Base-by-base conservation (phyloP, 2,329 filamentous ascomycete genomes). In the Malbranchea cinnamomea region DNA sequence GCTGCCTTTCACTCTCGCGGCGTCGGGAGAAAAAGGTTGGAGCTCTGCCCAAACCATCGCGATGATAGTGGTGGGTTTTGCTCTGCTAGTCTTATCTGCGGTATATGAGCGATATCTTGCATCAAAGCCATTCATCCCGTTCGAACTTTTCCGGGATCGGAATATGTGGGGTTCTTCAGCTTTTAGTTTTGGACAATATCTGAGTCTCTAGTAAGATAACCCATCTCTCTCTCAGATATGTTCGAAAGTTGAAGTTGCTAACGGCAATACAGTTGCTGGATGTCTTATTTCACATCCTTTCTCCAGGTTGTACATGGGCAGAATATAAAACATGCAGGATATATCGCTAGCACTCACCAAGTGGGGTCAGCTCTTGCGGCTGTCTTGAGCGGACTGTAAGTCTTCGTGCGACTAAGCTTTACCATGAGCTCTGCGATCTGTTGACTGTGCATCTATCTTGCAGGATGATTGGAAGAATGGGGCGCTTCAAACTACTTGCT, bases 41-140 rank as follows among this genome's bases (percentile, higher is more conserved):
- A 34, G 35, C 6, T 37, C 36, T 2, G 38, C 39, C 2, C 40
- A 38, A 19, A 44, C 49, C 18, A 57, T 69, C 29, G 49, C 49
- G 13, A 61, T 70, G 47, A 42, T 59, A 3, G 56, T 71, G 7
- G 42, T 74, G n/a, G 73, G 74, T 0, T 48, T 61, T 12, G 37
- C 65, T 0, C 57, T 67, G 5, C 49, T 77, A 1, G 45, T 68
- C 2, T 39, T 48, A 7, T 75, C 75, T 35, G 59, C 45, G 4
- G 23, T 66, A 2, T 71, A 62, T 52, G 71, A 76, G 43, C 59
- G 40, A 21, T 67, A 48, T 29, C 52, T 63, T 28, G 62, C 68
- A 0, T 56, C 52, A 0, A 54, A 76, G 67, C 20, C 54, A 41
- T 34, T 56, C 50, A 12, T 76, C 49, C 70, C 73, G 68, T 29